phyloP scores from a whole-genome alignment of 371 early-diverging fungal species.

The Mucor mucedo region DNA sequence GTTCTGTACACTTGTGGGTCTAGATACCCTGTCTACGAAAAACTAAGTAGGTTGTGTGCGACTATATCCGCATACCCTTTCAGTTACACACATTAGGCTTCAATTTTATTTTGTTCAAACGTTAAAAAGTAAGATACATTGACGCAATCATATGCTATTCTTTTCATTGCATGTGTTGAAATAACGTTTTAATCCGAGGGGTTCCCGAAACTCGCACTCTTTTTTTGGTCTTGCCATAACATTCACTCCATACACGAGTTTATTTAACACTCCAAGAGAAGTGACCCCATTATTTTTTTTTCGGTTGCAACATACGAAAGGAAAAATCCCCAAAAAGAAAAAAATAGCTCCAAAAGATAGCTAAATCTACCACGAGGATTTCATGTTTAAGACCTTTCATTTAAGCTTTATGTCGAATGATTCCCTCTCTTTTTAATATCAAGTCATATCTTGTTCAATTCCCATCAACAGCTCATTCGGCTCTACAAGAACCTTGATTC shows the following conservation, averaged over 20 bases:
- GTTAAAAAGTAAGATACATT: neutral
- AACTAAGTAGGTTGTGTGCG: slow-evolving; percentile 3
- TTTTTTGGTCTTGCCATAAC: neutral
- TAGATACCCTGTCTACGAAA: slow-evolving; percentile 8
- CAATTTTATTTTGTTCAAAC: neutral
- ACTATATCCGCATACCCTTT: neutral
- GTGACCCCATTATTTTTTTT: slow-evolving; percentile 1
- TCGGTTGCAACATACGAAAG: neutral
- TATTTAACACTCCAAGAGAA: neutral
- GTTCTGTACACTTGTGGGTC: slow-evolving; percentile 10
- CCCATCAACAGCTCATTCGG: no score
- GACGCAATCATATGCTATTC: slow-evolving; percentile 4
- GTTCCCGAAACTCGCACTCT: neutral
- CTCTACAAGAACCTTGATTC: no score
- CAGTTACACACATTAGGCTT: slow-evolving; percentile 5
- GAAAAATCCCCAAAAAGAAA: neutral
- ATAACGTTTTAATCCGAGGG: neutral
- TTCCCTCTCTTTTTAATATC: neutral
- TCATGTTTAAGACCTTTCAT: neutral
- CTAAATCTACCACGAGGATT: neutral
- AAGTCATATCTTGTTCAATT: no score
- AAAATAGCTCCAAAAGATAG: neutral
- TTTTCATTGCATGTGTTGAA: neutral
- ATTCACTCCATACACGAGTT: neutral
- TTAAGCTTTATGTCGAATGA: slow-evolving; percentile 2